phyloP scores from a whole-genome alignment of 2,329 filamentous ascomycete genomes.

The Cyphellophora attinorum region DNA sequence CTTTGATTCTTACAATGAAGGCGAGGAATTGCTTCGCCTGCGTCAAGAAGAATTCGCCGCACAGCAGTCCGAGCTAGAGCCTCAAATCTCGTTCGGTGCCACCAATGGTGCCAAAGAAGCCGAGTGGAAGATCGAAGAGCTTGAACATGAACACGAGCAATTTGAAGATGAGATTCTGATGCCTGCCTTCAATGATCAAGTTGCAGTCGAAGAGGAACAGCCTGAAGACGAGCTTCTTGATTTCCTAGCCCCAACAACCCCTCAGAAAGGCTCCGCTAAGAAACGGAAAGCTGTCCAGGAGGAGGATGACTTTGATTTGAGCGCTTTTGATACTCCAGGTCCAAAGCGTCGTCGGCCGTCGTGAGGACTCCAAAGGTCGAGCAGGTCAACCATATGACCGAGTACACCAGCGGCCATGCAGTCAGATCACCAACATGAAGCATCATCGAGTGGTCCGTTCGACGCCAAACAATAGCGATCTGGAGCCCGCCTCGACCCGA shows the following conservation, averaged over 20 bases:
- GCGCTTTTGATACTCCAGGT: slow-evolving; percentile 15
- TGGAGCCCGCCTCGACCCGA: too few species aligned
- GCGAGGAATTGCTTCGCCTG: too few species aligned
- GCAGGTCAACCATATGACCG: too few species aligned
- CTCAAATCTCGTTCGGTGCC: slow-evolving; percentile 3
- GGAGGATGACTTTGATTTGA: slow-evolving; percentile 14
- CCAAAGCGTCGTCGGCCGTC: slow-evolving; percentile 16
- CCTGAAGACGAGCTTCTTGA: slow-evolving; percentile 1
- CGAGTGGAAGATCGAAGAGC: slow-evolving; percentile 4
- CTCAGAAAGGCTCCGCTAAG: slow-evolving; percentile 7
- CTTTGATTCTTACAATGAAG: too few species aligned
- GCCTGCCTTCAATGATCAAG: not conserved
- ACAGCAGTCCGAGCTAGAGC: slow-evolving; percentile 1
- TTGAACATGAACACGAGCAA: not conserved
- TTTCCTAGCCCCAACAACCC: slow-evolving; percentile 7
- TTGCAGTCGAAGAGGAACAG: not conserved
- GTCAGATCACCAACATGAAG: too few species aligned
- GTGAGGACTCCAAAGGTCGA: too few species aligned
- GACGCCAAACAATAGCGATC: too few species aligned
- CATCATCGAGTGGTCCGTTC: too few species aligned
- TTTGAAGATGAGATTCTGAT: not conserved
- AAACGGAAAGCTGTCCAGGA: slow-evolving; percentile 18
- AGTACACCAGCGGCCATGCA: too few species aligned
- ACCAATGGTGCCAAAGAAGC: slow-evolving; percentile 4
- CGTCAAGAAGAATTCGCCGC: slow-evolving; percentile 1